phyloP scores from a whole-genome alignment of 2,329 filamentous ascomycete genomes.

The Pyricularia grisea region DNA sequence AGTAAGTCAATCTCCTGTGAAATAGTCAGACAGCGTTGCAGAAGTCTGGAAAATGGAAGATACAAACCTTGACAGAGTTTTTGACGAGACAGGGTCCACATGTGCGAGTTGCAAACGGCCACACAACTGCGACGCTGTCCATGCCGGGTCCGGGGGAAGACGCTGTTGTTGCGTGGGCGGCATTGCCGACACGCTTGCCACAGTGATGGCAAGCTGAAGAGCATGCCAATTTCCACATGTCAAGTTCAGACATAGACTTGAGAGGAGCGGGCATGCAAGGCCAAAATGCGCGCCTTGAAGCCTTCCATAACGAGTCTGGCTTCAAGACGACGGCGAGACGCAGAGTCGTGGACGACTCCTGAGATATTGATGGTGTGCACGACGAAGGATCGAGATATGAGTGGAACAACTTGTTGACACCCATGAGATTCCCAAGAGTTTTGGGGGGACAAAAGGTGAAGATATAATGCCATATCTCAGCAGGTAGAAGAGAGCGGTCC shows the following conservation, averaged over 20 bases:
- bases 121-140: constrained; percentile 53
- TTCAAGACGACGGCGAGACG: constrained; percentile 22
- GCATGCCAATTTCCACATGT: constrained; percentile 67
- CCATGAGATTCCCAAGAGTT: constrained; percentile 54
- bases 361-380: constrained; percentile 9
- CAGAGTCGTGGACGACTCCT: background rate
- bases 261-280: constrained; percentile 62
- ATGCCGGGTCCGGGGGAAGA: constrained; percentile 52
- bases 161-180: constrained; percentile 20
- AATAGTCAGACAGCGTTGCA: constrained; percentile 4
- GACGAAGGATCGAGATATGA: constrained; percentile 40
- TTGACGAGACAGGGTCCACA: constrained; percentile 58
- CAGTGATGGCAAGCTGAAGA: constrained; percentile 61
- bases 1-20: constrained; percentile 61
- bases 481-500: constrained; percentile 33
- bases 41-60: constrained; percentile 6
- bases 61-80: constrained; percentile 55
- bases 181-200: constrained; percentile 25
- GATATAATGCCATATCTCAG: constrained; percentile 60
- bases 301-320: constrained; percentile 62
- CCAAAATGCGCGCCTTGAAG: constrained; percentile 56
- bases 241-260: constrained; percentile 53
- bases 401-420: constrained; percentile 59
- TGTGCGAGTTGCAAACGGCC: constrained; percentile 58
- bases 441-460: constrained; percentile 57